A percentile compares a stretch with the other conserved stretches of the same genome.
Conservation (phyloP, 495 filamentous ascomycete species). For the Aspergillus heteromorphus region DNA sequence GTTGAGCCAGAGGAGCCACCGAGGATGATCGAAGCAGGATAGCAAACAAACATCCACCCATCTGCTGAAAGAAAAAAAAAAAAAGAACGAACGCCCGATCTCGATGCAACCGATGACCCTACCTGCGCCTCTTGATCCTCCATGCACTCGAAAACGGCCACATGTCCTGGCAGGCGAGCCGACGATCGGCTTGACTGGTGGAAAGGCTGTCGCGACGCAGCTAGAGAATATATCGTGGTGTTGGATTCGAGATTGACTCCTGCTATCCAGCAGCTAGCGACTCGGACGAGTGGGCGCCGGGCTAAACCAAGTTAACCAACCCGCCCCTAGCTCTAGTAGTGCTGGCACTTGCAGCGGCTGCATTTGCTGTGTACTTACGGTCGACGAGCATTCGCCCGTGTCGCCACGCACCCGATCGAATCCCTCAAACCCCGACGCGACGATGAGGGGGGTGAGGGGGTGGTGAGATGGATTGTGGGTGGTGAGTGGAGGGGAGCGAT, state of each 20-base stretch:
- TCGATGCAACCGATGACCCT: conserved; percentile 11
- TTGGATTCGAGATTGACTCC: background rate
- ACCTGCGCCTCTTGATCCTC: conserved; percentile 12
- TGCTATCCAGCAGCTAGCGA: background rate
- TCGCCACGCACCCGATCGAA: background rate
- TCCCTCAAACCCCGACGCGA: background rate
- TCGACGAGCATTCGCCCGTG: background rate
- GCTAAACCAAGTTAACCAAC: background rate
- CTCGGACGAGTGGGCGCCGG: background rate
- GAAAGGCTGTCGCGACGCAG: conserved; percentile 7
- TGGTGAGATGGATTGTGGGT: too few relatives aligned
- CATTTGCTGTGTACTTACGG: too few relatives aligned
- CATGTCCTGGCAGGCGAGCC: conserved; percentile 19
- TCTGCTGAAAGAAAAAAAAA: too few relatives aligned
- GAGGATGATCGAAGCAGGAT: too few relatives aligned
- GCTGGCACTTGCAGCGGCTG: background rate
- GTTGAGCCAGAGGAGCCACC: too few relatives aligned
- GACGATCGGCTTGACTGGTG: conserved; percentile 12
- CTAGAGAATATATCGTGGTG: background rate
- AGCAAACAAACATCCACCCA: too few relatives aligned
- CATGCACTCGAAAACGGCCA: conserved; percentile 22
- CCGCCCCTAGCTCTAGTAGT: background rate
- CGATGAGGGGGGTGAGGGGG: too few relatives aligned
- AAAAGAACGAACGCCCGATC: conserved; percentile 12
- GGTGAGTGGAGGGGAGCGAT: too few relatives aligned